Evolutionary conservation across 805 yeast species (phyloP), one percentile per base, ranked within the genome.

Genomic region (Citeromyces matritensis): DNA sequence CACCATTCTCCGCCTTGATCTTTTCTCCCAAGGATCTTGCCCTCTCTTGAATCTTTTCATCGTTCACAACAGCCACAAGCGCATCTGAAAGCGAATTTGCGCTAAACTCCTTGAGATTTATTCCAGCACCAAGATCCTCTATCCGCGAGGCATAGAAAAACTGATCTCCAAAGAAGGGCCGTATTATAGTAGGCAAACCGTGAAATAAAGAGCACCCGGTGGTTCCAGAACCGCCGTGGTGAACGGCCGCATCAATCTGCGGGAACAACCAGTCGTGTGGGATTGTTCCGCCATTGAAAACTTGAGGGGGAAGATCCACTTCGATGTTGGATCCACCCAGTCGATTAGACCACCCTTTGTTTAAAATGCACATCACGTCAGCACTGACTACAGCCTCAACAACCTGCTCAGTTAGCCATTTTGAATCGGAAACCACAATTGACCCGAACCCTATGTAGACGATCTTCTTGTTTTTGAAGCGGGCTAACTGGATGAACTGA

Each of bases 181-280:
- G 88, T 42, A 88, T 73, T 23, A 88, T 66, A 0, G 94, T 84
- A 1, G 97, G 96, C 23, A 80, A 51, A 0, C 97, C 97, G 9
- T 81, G 78, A 38, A 86, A 60, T 33, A 88, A 50, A 2, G 93
- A 68, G 0, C 95, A 95, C 6, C 97, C 97, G 0, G 96, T 88
- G 0, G 96, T 83, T 2, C 97, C 97, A 0, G 94, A 78, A 0
- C 97, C 97, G 26, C 97, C 97, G 49, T 88, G 97, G 48, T 88
- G 97, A 4, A 88, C 95, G 0, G 94, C 94, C 0, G 88, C 95
- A 53, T 88, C 95, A 28, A 88, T 60, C 37, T 70, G 73, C 0
- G 88, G 79, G 53, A 88, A 88, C 24, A 88, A 57, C 97, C 97
- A 88, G 47, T 85, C 95, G 48, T 88, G 97, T 1, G 95, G 95